Evolutionary conservation across 2,329 filamentous ascomycete genomes (phyloP).

Genomic region (Penicillium freii): DNA sequence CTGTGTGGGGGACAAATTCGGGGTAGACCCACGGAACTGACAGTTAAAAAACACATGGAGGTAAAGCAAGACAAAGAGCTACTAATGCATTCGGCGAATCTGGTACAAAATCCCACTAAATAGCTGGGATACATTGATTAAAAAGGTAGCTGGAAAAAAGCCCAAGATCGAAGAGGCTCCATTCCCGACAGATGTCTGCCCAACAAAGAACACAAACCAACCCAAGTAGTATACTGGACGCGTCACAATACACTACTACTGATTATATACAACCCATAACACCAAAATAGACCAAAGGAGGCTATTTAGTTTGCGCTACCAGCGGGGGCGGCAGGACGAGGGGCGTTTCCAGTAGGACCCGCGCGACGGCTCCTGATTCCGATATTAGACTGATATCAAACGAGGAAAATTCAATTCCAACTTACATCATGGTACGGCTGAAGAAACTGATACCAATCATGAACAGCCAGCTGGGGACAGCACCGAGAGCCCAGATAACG

Average conservation of each 20-base stretch:
- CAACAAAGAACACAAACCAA: conserved; percentile 11
- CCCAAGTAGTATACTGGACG: conserved; percentile 16
- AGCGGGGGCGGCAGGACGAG: conserved; percentile 19
- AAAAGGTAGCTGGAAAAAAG: conserved; percentile 8
- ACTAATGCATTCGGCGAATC: conserved; percentile 1
- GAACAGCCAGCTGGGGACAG: conserved; percentile 62
- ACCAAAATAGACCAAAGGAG: conserved; percentile 10
- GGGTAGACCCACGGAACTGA: too few relatives aligned
- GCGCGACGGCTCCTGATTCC: conserved; percentile 29
- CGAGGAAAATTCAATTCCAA: conserved; percentile 32
- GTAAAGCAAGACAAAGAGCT: neutral
- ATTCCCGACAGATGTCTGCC: neutral
- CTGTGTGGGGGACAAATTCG: too few relatives aligned
- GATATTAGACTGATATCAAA: conserved; percentile 5
- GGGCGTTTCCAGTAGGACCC: conserved; percentile 16
- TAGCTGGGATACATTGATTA: conserved; percentile 6
- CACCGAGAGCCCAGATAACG: conserved; percentile 54
- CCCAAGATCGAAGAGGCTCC: conserved; percentile 1
- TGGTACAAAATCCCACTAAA: neutral
- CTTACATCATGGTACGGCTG: conserved; percentile 62
- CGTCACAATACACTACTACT: conserved; percentile 17
- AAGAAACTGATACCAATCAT: conserved; percentile 64
- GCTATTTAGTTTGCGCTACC: conserved; percentile 25
- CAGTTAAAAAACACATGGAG: too few relatives aligned
- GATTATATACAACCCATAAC: conserved; percentile 36